phyloP scores from a whole-genome alignment of 768 basidiomycete species.

The Gymnopilus junonius region DNA sequence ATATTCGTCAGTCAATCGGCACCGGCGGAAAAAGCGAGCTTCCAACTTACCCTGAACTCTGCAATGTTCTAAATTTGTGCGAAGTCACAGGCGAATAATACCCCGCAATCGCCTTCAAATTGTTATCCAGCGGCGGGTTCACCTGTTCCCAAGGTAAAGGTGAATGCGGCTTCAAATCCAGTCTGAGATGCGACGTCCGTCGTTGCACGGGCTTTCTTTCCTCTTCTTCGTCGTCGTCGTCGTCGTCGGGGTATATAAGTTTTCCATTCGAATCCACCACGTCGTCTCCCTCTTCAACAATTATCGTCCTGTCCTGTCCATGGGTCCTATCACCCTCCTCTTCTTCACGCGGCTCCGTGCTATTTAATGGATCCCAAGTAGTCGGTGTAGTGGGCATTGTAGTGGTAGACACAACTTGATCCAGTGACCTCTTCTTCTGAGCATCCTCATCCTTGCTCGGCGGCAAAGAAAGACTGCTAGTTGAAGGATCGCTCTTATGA shows the following conservation, averaged over 20 bases:
- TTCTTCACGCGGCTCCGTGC: too few species aligned
- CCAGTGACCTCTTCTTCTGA: conserved; percentile 1
- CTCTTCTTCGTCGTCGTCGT: conserved; percentile 24
- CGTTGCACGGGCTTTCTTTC: conserved; percentile 27
- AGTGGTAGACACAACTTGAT: background rate
- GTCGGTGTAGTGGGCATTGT: conserved; percentile 1
- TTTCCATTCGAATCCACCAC: conserved; percentile 31
- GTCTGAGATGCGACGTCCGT: conserved; percentile 49
- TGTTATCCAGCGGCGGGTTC: conserved; percentile 50
- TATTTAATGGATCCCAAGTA: conserved; percentile 22
- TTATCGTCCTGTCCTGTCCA: conserved; percentile 15
- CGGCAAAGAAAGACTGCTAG: conserved; percentile 19
- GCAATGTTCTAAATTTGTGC: conserved; percentile 47
- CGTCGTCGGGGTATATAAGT: conserved; percentile 25
- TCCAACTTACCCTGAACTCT: conserved; percentile 46
- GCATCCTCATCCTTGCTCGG: background rate
- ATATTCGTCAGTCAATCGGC: conserved; percentile 11
- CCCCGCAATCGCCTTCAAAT: conserved; percentile 35
- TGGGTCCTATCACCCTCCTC: conserved; percentile 7
- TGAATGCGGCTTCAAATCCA: conserved; percentile 54
- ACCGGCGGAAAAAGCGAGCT: conserved; percentile 8
- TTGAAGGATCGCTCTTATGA: conserved; percentile 22
- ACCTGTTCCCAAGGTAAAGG: conserved; percentile 73
- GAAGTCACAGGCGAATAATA: conserved; percentile 48
- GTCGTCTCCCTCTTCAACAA: conserved; percentile 24